Conservation (phyloP, 192 early-diverging fungal genomes). For the Chytriomyces sp. region DNA sequence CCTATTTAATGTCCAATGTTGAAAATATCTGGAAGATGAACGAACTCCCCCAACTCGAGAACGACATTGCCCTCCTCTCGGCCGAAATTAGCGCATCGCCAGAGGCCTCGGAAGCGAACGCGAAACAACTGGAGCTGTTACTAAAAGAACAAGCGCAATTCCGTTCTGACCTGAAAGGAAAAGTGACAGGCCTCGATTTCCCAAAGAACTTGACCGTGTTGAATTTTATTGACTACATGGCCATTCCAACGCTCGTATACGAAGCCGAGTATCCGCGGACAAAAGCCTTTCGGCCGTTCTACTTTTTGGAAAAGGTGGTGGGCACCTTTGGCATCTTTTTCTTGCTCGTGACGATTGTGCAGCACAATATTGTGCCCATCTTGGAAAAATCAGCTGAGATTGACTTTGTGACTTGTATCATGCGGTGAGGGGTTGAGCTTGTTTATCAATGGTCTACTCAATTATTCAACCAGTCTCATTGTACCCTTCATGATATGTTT, state of each 20-base stretch:
- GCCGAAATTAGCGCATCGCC: not conserved
- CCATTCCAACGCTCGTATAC: slow-evolving; percentile 90
- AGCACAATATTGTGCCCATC: slow-evolving; percentile 84
- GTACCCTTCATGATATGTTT: slow-evolving; percentile 91
- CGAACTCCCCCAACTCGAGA: not conserved
- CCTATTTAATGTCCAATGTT: slow-evolving; percentile 84
- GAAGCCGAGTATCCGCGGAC: slow-evolving; percentile 92
- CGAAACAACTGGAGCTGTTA: slow-evolving; percentile 48
- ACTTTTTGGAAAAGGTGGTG: slow-evolving; percentile 82
- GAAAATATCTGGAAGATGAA: slow-evolving; percentile 50
- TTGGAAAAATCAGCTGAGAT: slow-evolving; percentile 59
- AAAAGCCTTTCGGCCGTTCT: slow-evolving; percentile 76
- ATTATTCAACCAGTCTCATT: slow-evolving; percentile 54
- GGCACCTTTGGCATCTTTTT: slow-evolving; percentile 79
- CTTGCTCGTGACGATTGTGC: slow-evolving; percentile 82
- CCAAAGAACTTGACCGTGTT: slow-evolving; percentile 77
- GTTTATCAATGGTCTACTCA: not conserved
- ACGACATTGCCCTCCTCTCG: slow-evolving; percentile 26
- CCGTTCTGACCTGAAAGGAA: slow-evolving; percentile 34
- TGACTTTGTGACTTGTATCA: slow-evolving; percentile 59
- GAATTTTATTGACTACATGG: slow-evolving; percentile 87
- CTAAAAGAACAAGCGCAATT: slow-evolving; percentile 39
- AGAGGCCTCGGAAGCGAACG: not conserved
- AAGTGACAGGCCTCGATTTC: slow-evolving; percentile 52
- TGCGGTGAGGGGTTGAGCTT: slow-evolving; percentile 17